Evolutionary conservation across 345 rosid genomes (phyloP).

Genomic region (Viola odorata): DNA sequence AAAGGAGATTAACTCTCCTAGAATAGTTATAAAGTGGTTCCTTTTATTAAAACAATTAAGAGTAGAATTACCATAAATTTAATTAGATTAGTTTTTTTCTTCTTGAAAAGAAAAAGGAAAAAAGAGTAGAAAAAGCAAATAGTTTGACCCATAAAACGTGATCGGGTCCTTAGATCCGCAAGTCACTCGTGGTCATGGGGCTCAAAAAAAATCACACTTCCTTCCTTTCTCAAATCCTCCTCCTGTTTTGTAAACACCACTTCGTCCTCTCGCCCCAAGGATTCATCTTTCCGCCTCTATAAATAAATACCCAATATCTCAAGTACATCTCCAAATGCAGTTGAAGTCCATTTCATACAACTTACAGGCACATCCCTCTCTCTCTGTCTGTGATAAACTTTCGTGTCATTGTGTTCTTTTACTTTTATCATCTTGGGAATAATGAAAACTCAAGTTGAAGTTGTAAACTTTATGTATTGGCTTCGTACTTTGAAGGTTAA

Average conservation of each 20-base stretch:
- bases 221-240: neutral
- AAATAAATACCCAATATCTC: neutral
- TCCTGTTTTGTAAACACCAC: neutral
- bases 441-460: neutral
- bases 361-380: constrained; percentile 12
- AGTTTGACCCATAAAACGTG: neutral
- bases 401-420: neutral
- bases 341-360: neutral
- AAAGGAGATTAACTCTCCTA: no score
- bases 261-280: neutral
- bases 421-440: neutral
- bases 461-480: neutral
- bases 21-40: no score
- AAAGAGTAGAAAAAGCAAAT: neutral
- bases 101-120: no score
- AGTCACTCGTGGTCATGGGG: neutral
- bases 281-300: neutral
- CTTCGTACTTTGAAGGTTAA: neutral
- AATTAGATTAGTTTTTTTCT: no score
- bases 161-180: constrained; percentile 1
- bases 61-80: no score
- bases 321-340: neutral
- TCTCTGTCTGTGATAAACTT: neutral
- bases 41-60: no score
- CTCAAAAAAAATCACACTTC: neutral